Evolutionary conservation across 441 rosid genomes (phyloP).

Genomic region (Adansonia gregorii): DNA sequence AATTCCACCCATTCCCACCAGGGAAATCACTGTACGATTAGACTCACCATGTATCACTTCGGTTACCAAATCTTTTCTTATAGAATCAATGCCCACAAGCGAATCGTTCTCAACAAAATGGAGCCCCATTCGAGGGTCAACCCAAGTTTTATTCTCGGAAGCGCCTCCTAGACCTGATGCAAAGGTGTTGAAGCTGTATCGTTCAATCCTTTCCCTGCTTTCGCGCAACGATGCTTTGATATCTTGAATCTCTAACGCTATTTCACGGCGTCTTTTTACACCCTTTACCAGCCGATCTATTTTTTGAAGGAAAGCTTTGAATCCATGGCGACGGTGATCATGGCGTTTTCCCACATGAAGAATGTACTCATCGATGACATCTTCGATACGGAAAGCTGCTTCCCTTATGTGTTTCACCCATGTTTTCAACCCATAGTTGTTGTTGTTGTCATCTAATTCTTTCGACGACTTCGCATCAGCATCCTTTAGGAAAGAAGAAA

Average conservation of each 20-base stretch:
- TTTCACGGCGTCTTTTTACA: neutral
- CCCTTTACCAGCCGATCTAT: neutral
- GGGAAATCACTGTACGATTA: neutral
- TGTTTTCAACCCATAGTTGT: neutral
- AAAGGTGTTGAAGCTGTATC: neutral
- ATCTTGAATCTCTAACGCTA: conserved; percentile 14
- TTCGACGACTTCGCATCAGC: conserved; percentile 18
- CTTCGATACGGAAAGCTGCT: conserved; percentile 29
- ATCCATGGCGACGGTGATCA: neutral
- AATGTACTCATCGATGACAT: conserved; percentile 31
- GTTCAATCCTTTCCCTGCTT: neutral
- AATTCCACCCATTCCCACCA: conserved; percentile 22
- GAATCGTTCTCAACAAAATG: conserved; percentile 10
- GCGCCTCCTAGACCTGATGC: neutral
- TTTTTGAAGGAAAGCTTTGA: neutral
- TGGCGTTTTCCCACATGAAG: conserved; percentile 8
- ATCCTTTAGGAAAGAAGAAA: conserved; percentile 25
- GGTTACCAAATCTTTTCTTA: neutral
- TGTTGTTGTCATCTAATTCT: neutral
- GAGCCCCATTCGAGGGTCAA: conserved; percentile 18
- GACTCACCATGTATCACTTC: neutral
- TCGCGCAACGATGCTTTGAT: neutral
- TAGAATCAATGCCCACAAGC: conserved; percentile 21
- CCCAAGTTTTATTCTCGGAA: neutral
- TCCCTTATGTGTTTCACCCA: conserved; percentile 31